Percentiles rank a stretch among this genome's conserved stretches.
Conservation (phyloP, 2,329 filamentous ascomycete species). For the Colletotrichum scovillei region DNA sequence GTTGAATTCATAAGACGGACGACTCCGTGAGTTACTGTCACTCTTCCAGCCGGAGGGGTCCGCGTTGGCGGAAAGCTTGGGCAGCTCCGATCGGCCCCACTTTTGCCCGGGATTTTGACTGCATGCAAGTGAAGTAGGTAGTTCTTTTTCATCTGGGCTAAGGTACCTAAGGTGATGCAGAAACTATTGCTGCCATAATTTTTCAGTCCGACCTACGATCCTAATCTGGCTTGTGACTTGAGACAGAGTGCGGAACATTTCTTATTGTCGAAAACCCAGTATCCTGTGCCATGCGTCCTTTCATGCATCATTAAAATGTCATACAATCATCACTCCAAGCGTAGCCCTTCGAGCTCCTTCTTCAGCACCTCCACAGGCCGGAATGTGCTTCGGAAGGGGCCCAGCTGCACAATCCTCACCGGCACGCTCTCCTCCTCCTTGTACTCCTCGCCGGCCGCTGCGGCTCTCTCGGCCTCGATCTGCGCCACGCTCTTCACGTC, state of each 20-base stretch:
- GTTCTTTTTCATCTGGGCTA: background rate
- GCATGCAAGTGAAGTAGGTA: background rate
- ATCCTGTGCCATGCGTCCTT: background rate
- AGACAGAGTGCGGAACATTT: background rate
- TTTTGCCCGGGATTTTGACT: background rate
- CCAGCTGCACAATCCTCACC: constrained; percentile 21
- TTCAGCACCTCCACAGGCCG: constrained; percentile 27
- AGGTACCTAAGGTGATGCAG: background rate
- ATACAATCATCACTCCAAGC: background rate
- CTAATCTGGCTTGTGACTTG: background rate
- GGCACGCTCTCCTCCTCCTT: constrained; percentile 30
- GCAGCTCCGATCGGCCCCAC: background rate
- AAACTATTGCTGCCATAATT: background rate
- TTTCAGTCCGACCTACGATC: background rate
- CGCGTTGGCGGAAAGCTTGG: background rate
- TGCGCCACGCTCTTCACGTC: constrained; percentile 38
- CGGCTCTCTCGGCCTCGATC: constrained; percentile 32
- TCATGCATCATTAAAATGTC: background rate
- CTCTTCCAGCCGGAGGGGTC: background rate
- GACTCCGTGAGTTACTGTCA: background rate
- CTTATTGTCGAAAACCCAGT: background rate
- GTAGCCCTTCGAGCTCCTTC: constrained; percentile 16
- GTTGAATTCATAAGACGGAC: background rate
- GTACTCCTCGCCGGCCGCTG: constrained; percentile 15
- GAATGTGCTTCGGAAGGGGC: constrained; percentile 33